These are phyloP conservation scores for Allium sativum DNA, from an alignment of 106 monocot species.

Conservation along the genomic window DNA sequence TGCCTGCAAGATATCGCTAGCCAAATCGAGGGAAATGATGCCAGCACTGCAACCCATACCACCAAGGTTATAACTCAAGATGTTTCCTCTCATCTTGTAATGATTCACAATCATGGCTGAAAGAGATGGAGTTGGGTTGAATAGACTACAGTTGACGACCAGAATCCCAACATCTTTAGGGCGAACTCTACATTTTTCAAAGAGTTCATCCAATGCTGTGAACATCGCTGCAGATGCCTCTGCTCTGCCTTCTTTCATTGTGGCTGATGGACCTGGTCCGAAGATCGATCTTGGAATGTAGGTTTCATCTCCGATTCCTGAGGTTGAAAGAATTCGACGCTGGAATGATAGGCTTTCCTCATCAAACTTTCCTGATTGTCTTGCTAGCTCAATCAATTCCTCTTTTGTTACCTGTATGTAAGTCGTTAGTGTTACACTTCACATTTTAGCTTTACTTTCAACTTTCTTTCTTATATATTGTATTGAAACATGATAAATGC, in stretches of 20 bases:
- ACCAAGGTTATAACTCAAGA: conserved; percentile 71
- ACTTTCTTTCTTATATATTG: background rate
- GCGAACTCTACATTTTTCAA: conserved; percentile 53
- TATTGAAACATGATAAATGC: background rate
- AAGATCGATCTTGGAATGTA: conserved; percentile 61
- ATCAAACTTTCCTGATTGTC: conserved; percentile 87
- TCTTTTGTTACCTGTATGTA: conserved; percentile 62
- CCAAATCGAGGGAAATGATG: conserved; percentile 55
- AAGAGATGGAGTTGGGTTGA: conserved; percentile 69
- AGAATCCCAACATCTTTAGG: conserved; percentile 64
- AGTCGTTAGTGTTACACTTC: background rate
- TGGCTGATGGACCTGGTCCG: conserved; percentile 41
- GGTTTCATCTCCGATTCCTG: conserved; percentile 91
- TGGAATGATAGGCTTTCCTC: conserved; percentile 90
- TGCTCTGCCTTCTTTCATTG: conserved; percentile 66
- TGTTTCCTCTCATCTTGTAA: conserved; percentile 93
- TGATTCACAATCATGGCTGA: conserved; percentile 92
- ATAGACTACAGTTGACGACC: conserved; percentile 75
- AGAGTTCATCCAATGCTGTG: conserved; percentile 64
- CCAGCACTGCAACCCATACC: conserved; percentile 79
- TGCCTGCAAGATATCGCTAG: conserved; percentile 60
- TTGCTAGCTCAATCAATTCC: conserved; percentile 73
- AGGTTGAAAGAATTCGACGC: conserved; percentile 53
- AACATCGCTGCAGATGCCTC: conserved; percentile 53
- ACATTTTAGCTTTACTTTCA: background rate